Evolutionary conservation across 257 asterid species (phyloP), one percentile per base, ranked within the genome.

Genomic region (Ocimum tenuiflorum): DNA sequence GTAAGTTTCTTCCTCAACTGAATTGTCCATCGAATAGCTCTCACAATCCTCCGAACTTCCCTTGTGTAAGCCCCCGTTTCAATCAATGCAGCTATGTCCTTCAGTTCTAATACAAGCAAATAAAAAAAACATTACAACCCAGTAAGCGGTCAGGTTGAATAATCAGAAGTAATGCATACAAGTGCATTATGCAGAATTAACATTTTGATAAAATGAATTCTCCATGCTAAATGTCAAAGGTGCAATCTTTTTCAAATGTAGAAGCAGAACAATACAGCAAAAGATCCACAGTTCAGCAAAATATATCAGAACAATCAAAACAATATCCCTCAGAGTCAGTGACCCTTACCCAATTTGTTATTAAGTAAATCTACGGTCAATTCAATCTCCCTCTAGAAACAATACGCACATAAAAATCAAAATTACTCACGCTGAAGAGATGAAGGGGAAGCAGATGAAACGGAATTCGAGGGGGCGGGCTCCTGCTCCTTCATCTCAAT

Each of bases 31-130:
- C 97, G 85, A 76, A 84, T 84, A 17, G 90, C 97, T 74, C 91
- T 79, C 47, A 72, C 77, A 57, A 92, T 86, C 84, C 95, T 80
- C 65, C 99, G 79, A 36, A 85, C 84, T 78, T 92, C 96, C 24
- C 96, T 85, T 2, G 85, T 72, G 80, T 87, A 86, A 35, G 96
- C 95, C n/a, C 96, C 98, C 48, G 78, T 78, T 85, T 92, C 99
- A 68, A 92, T 74, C 81, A 87, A 63, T 36, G 82, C 76, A 39
- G 88, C 94, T 27, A 90, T 83, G 72, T 88, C 94, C 77, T 86
- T 94, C 91, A 90, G 76, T 73, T 73, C 97, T 90, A 65, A 61
- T n/a, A 69, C 13, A 55, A 31, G 31, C 53, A 68, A 59, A 10
- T 36, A 68, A 24, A 75, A 58, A 47, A 47, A 59, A n/a, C n/a